phyloP scores from a whole-genome alignment of 2,329 filamentous ascomycete genomes.

The Aquanectria penicillioides region DNA sequence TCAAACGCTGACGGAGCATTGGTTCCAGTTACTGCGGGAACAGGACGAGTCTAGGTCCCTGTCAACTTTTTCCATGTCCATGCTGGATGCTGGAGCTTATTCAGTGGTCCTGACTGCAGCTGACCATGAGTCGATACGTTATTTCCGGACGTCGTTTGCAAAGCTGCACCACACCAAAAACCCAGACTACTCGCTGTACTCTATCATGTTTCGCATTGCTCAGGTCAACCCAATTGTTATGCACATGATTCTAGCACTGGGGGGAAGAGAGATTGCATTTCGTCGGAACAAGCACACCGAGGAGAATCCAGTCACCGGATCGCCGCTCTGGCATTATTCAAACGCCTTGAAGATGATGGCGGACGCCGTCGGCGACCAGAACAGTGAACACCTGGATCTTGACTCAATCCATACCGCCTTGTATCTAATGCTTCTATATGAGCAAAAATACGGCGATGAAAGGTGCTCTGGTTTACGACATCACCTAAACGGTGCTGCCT shows the following conservation, averaged over 20 bases:
- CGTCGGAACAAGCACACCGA: slow-evolving; percentile 28
- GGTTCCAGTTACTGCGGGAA: slow-evolving; percentile 1
- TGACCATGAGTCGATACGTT: slow-evolving; percentile 49
- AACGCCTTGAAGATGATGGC: slow-evolving; percentile 45
- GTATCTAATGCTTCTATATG: slow-evolving; percentile 50
- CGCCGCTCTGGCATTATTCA: slow-evolving; percentile 44
- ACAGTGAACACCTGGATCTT: slow-evolving; percentile 37
- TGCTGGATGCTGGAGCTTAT: slow-evolving; percentile 23
- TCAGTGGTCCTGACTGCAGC: slow-evolving; percentile 40
- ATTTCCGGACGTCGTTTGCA: slow-evolving; percentile 49
- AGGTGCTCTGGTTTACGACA: slow-evolving; percentile 43
- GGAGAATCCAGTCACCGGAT: slow-evolving; percentile 11
- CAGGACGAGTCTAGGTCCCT: background rate
- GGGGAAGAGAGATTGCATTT: slow-evolving; percentile 44
- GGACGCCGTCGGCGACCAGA: slow-evolving; percentile 38
- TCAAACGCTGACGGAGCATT: background rate
- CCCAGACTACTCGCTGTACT: slow-evolving; percentile 47
- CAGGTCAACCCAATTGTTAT: slow-evolving; percentile 47
- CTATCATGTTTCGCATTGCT: slow-evolving; percentile 48
- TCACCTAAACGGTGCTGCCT: slow-evolving; percentile 46
- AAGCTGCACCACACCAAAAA: slow-evolving; percentile 49
- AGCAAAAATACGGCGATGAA: slow-evolving; percentile 50
- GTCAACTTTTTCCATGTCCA: background rate
- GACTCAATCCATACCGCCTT: slow-evolving; percentile 45
- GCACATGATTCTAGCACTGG: slow-evolving; percentile 48